Base-by-base conservation (phyloP, 805 yeast species). In the Myxozyma melibiosi region DNA sequence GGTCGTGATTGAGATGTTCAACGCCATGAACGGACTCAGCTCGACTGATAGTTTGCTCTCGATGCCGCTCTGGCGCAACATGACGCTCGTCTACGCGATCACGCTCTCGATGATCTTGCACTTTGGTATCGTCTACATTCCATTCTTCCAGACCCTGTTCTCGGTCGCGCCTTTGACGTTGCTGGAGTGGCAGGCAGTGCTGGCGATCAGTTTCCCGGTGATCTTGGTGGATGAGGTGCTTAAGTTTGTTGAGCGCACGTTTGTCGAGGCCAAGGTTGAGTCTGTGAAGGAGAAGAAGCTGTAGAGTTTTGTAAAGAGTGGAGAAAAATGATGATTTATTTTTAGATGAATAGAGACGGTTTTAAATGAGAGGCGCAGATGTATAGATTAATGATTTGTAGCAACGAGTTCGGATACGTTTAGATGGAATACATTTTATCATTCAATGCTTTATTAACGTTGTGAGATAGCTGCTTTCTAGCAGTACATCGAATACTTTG, bases 1-100 rank as follows among this genome's bases (percentile, higher is more conserved):
- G 24, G 78, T 75, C 31, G 66, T 74, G 27, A 73, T 74, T 53
- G 78, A 75, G 62, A 74, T 75, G 78, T 64, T 75, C 46, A 74
- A 75, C 57, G 77, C 78, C 3, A 65, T 73, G 70, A 74, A 75
- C 56, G 73, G 74, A 49, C 56, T 75, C 30, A 70, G 74, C 33
- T 73, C 74, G 51, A 68, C 76, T 4, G 78, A 75, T 57, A 70
- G 74, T 51, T 59, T 75, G 39, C 46, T 74, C 44, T 66, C 71
- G 1, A 71, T 74, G 66, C 77, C 77, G 44, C 54, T 73, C 3
- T 74, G 77, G 77, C 70, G 64, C 28, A 75, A 75, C 57, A 52
- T 70, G 53, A 73, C 74, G 49, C 62, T 75, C 39, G 72, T 75
- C n/a, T 52, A 65, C 31, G 78, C 78, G 7, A 71, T 74, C 31